Conservation (phyloP, 352 stramenopile genomes). For the Globisporangium paddicum region DNA sequence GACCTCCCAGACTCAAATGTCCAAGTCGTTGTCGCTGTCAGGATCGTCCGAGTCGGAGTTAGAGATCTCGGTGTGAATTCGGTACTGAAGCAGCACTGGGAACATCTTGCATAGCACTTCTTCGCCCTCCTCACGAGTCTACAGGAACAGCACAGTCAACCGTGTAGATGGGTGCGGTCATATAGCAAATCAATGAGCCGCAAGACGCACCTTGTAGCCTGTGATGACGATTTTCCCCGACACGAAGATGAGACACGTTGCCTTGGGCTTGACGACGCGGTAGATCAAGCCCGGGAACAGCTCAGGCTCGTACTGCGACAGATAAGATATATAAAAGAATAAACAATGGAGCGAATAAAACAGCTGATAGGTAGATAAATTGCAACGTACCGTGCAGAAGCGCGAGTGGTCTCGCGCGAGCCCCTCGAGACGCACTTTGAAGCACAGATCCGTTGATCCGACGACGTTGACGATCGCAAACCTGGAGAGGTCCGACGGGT, state of each 20-base stretch:
- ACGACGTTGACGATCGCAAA: constrained; percentile 86
- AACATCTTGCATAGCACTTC: constrained; percentile 25
- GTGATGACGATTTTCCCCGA: constrained; percentile 81
- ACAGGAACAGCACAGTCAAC: background rate
- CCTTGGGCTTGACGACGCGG: constrained; percentile 88
- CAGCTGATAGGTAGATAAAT: constrained; percentile 18
- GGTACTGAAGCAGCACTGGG: constrained; percentile 25
- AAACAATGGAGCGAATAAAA: background rate
- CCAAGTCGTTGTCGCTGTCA: background rate
- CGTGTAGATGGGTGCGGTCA: too few relatives aligned
- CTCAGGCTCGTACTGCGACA: constrained; percentile 93
- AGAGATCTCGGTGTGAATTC: constrained; percentile 7
- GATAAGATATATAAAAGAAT: background rate
- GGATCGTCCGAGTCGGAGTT: constrained; percentile 8
- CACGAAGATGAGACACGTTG: constrained; percentile 69
- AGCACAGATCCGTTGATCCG: constrained; percentile 89
- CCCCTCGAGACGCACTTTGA: constrained; percentile 74
- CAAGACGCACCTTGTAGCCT: constrained; percentile 87
- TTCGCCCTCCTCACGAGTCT: constrained; percentile 20
- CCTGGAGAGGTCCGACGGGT: constrained; percentile 30
- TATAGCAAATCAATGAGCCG: too few relatives aligned
- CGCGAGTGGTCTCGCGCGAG: constrained; percentile 49
- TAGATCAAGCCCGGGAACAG: constrained; percentile 98
- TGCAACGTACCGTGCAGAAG: constrained; percentile 56
- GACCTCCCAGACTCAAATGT: background rate